Evolutionary conservation across 495 filamentous ascomycete genomes (phyloP), one percentile per base, ranked within the genome.

Genomic region (Aspergillus panamensis): DNA sequence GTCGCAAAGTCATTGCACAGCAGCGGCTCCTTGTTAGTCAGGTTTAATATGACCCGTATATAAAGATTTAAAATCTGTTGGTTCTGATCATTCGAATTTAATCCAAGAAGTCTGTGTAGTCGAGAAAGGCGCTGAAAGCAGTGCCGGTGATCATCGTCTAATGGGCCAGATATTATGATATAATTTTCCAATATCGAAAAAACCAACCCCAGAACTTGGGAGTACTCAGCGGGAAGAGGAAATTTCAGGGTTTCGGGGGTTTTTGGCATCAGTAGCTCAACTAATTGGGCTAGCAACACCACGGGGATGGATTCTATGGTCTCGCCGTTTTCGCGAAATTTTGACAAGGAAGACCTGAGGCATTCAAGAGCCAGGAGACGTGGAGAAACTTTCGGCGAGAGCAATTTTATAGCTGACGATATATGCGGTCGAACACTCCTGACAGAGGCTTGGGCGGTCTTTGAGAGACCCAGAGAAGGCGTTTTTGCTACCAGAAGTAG

Each of bases 41-140:
- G 74, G 71, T 97, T 97, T 62, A 97, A 77, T 45, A 86, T 82
- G 25, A 97, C 83, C 53, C 90, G 85, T 48, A 96, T 75, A 50
- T 73, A 77, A 8, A 75, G 65, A 9, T 56, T 59, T 35, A 66
- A 55, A 25, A 75, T 61, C 31, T 63, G 57, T 21, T 62, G 59
- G 35, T 48, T 57, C 25, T 50, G 59, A 14, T 59, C 31, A 51
- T 59, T 20, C 8, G 47, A 40, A 40, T 61, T 58, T 6, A 54
- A 44, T 13, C 49, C 35, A 39, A 79, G 61, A 42, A 79, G 56
- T 17, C 59, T 43, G 57, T 71, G 65, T 10, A 73, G 62, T 19
- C 44, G 61, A 9, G 68, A 57, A 59, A 79, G 70, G 20, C 60
- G 59, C 13, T 55, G 42, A 14, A 77, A 48, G 7, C 63, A 58